Evolutionary conservation across 140 eudicot genomes (phyloP).

Genomic region (Anethum foeniculum): DNA sequence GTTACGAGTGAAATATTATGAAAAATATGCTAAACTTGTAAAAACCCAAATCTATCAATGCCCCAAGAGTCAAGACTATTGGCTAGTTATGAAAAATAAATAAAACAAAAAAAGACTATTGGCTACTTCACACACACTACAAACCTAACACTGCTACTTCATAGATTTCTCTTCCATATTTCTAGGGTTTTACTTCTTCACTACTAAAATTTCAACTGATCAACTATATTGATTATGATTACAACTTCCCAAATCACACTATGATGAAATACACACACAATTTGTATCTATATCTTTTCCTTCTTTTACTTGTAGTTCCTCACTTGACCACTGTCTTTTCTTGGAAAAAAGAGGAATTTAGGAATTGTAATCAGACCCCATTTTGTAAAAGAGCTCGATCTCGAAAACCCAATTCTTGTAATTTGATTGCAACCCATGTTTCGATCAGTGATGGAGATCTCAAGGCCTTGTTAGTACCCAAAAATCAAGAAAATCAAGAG

Average conservation of each 20-base stretch:
- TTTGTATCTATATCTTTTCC: neutral
- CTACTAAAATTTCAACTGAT: neutral
- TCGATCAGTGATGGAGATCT: constrained; percentile 50
- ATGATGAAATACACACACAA: neutral
- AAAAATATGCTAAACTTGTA: neutral
- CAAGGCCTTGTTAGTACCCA: constrained; percentile 42
- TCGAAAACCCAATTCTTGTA: constrained; percentile 49
- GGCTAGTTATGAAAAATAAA: too few relatives aligned
- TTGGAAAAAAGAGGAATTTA: constrained; percentile 92
- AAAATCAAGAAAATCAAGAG: constrained; percentile 15
- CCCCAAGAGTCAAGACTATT: too few relatives aligned
- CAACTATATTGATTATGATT: neutral
- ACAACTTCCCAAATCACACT: neutral
- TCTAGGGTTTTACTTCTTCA: constrained; percentile 2
- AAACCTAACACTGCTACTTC: neutral
- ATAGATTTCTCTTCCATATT: neutral
- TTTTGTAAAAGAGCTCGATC: constrained; percentile 91
- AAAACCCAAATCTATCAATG: too few relatives aligned
- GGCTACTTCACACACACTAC: neutral
- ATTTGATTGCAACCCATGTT: constrained; percentile 46
- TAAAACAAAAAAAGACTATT: neutral
- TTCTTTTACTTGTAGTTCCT: constrained; percentile 22
- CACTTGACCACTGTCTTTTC: constrained; percentile 32
- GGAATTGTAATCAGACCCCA: constrained; percentile 91
- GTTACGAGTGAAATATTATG: too few relatives aligned